Evolutionary conservation across 202 grass and related monocot species (phyloP), one percentile per base, ranked within the genome.

Genomic region (Carex arenaria): DNA sequence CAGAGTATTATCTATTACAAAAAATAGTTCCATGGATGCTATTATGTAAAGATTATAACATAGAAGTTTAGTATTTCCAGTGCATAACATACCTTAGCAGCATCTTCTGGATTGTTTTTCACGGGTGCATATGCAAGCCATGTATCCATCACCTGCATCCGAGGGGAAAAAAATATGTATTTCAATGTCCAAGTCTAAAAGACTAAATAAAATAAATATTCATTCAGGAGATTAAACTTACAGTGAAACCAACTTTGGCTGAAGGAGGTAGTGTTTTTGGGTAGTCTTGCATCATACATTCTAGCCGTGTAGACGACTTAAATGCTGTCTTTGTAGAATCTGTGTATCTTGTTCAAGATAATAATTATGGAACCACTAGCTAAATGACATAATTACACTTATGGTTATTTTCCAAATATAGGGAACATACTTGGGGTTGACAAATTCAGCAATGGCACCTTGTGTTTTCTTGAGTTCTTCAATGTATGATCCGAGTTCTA

Each of bases 271-370:
- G 51, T 62, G 92, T 93, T 85, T 98, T 98, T 80, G 95, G 95
- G 88, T 98, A 98, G 80, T 98, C 95, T 90, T 98, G 95, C 92
- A 98, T 98, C 95, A 98, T 98, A 83, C 95, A 98, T 69, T 98
- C 95, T 77, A 98, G 81, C 56, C 95, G 90, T 83, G 95, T 98
- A 43, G 95, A 93, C 1, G 95, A 95, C 84, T 93, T 98, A 86
- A 98, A 98, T 83, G 93, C 55, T 22, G 85, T 90, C 81, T 98
- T 98, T 67, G 87, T 95, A 34, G 91, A 90, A 89, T 95, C 91
- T 51, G 72, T 92, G 78, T 98, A 95, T 88, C 95, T 98, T 65
- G 32, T 69, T 75, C 53, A 84, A 60, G 14, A 49, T 23, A 43
- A 61, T 40, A 60, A 45, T 83, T 72, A 76, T 18, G 26, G 59